These are phyloP conservation scores for Suillus paluster DNA, from an alignment of 768 basidiomycete genomes.

Conservation along the genomic window DNA sequence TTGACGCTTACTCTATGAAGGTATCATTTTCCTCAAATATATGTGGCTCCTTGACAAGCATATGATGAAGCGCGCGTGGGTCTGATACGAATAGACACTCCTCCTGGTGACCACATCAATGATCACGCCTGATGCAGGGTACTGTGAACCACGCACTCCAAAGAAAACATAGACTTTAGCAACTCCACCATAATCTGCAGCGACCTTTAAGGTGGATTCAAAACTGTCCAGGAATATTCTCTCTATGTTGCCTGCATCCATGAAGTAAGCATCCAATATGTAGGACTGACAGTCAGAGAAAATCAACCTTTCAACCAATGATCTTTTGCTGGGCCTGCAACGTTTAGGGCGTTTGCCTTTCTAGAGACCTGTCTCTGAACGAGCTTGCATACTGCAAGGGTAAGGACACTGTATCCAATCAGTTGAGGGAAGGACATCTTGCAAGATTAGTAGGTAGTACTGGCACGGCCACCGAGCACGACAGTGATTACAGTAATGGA, in stretches of 20 bases:
- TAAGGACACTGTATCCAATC: neutral
- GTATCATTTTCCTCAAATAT: slow-evolving; percentile 28
- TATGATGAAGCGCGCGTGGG: slow-evolving; percentile 33
- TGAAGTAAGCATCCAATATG: neutral
- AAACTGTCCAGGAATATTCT: neutral
- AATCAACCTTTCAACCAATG: slow-evolving; percentile 1
- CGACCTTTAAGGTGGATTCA: neutral
- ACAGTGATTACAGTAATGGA: neutral
- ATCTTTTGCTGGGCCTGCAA: slow-evolving; percentile 1
- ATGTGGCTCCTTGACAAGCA: slow-evolving; percentile 31
- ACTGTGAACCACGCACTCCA: slow-evolving; percentile 37
- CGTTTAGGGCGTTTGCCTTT: neutral
- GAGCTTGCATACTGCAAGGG: neutral
- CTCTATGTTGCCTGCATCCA: neutral
- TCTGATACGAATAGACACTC: slow-evolving; percentile 30
- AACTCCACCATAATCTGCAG: neutral
- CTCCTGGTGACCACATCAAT: slow-evolving; percentile 12
- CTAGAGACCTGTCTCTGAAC: neutral
- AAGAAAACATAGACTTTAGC: slow-evolving; percentile 41
- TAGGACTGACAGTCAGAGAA: neutral
- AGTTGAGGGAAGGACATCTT: neutral
- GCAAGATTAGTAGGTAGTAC: too few relatives aligned
- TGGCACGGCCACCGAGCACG: neutral
- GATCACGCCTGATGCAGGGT: slow-evolving; percentile 25
- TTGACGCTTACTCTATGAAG: slow-evolving; percentile 20